Percentiles rank a stretch among this genome's conserved stretches.
These are phyloP conservation scores for Leccinum uliginosum DNA, from an alignment of 768 basidiomycete species.

Conservation along the genomic window DNA sequence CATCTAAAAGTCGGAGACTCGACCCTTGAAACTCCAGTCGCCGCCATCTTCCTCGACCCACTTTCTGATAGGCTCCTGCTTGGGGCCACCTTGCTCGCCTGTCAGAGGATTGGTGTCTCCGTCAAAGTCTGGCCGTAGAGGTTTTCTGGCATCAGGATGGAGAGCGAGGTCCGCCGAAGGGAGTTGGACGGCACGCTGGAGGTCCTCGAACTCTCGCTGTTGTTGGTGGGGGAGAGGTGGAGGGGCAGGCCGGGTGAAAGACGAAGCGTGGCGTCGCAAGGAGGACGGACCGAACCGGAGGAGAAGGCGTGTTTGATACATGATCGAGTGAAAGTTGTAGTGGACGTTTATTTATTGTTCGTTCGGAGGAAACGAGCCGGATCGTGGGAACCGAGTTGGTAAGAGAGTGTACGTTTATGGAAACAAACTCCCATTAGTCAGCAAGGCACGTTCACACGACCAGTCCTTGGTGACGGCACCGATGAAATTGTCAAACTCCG, in stretches of 20 bases:
- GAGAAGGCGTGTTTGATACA: neutral
- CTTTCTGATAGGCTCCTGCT: constrained; percentile 70
- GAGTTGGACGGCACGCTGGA: constrained; percentile 57
- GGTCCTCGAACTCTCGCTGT: constrained; percentile 86
- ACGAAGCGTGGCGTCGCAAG: constrained; percentile 26
- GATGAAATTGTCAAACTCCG: constrained; percentile 1
- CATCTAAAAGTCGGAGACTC: constrained; percentile 82
- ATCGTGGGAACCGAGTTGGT: neutral
- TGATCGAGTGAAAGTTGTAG: neutral
- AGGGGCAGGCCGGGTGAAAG: constrained; percentile 59
- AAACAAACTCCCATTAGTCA: neutral
- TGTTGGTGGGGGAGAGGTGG: constrained; percentile 69
- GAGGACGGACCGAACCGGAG: neutral
- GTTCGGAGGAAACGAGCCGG: neutral
- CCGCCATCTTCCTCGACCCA: constrained; percentile 53
- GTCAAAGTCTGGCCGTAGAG: constrained; percentile 64
- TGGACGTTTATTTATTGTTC: too few relatives aligned
- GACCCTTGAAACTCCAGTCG: constrained; percentile 90
- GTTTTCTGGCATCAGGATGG: constrained; percentile 67
- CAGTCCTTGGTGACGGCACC: neutral
- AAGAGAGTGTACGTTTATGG: neutral
- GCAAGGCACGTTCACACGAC: constrained; percentile 6
- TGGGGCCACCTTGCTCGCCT: constrained; percentile 85
- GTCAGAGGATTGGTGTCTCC: constrained; percentile 79
- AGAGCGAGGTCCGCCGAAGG: constrained; percentile 43